Evolutionary conservation across 2,329 filamentous ascomycete genomes (phyloP), one percentile per base, ranked within the genome.

Genomic region (Aspergillus oerlinghausenensis): DNA sequence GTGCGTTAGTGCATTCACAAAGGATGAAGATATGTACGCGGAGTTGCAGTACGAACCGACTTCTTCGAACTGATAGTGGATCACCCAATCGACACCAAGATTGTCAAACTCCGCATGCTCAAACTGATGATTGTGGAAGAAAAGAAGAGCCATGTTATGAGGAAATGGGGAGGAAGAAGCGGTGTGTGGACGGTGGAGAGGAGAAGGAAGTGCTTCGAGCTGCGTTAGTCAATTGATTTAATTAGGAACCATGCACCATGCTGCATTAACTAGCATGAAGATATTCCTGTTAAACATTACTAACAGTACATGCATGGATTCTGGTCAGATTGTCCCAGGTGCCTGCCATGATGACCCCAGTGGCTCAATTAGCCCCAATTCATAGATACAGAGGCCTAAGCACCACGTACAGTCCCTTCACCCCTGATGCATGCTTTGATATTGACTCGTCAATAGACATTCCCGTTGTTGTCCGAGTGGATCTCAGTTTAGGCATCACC

Each of bases 11-110:
- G 35, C 45, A 45, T n/a, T 38, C 14, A 17, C 32, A 38, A 7
- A 38, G 14, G 32, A 17, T 17, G 6, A 35, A 14, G 11, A 35
- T 35, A 17, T 3, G 14, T 38, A 3, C 14, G 11, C 6, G 21
- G 25, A 25, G 29, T 3, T 19, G 7, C 25, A 40, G n/a, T 60
- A 63, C 75, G 52, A 79, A 89, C 89, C 84, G 55, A 85, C 82
- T 48, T 84, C 79, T 26, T 86, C 82, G 68, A 93, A 87, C 56
- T 87, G 81, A 75, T 90, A 96, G 68, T 86, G 84, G 60, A 97
- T 83, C 56, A 96, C 91, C 80, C 91, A 97, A 79, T 97, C 92
- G 58, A 96, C 90, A 54, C 89, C 82, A 67, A 87, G 80, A 66
- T 87, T 88, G 51, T 78, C 78, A 61, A 79, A 69, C 38, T 72